Conservation (phyloP, 2,329 filamentous ascomycete species). For the Botrytis porri region DNA sequence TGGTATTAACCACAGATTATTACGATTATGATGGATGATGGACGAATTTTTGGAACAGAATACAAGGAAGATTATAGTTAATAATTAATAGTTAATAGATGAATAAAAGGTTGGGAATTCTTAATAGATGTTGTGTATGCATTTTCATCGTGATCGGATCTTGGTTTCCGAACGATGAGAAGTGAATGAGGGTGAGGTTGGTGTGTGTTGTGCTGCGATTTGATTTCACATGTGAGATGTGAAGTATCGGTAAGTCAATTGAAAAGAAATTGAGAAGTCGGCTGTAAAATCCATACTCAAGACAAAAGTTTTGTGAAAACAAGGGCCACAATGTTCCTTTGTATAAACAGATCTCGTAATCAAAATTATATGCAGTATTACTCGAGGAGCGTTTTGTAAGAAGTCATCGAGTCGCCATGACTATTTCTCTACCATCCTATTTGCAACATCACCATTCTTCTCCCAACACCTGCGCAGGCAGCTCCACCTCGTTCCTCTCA, state of each 20-base stretch:
- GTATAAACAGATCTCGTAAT: not conserved
- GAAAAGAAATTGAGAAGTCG: not conserved
- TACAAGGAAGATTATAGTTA: slow-evolving; percentile 8
- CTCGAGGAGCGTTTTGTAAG: not conserved
- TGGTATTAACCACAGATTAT: not conserved
- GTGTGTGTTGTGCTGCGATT: not conserved
- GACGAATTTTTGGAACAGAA: slow-evolving; percentile 8
- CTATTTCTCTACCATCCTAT: not conserved
- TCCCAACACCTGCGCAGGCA: not conserved
- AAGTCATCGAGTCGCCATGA: not conserved
- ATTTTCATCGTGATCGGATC: not conserved
- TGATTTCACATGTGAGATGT: not conserved
- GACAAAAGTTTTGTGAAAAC: not conserved
- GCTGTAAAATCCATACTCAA: not conserved
- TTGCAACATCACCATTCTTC: not conserved
- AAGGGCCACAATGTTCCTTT: not conserved
- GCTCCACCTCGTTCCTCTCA: not conserved
- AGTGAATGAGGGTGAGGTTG: not conserved
- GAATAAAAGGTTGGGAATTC: not conserved
- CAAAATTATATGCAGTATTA: not conserved
- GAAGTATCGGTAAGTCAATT: not conserved
- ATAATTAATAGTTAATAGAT: slow-evolving; percentile 2
- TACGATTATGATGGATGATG: not conserved
- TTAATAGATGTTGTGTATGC: not conserved
- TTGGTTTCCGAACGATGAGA: not conserved